Percentiles rank a stretch among this genome's conserved stretches.
These are phyloP conservation scores for Hericium coralloides DNA, from an alignment of 768 basidiomycete species.

Conservation along the genomic window DNA sequence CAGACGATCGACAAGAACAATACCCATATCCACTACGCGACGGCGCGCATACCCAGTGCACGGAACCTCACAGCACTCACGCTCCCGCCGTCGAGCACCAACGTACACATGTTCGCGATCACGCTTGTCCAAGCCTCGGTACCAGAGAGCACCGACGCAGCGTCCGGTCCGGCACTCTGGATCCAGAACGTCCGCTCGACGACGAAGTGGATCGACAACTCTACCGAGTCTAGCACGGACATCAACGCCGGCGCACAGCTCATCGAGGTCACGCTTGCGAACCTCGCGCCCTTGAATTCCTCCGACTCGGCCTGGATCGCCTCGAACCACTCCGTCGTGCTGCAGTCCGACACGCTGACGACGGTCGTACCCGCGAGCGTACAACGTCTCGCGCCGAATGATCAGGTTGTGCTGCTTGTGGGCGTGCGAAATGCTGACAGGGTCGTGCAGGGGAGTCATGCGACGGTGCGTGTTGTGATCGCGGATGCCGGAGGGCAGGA, in stretches of 20 bases:
- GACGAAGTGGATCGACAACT: constrained; percentile 36
- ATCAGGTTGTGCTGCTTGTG: constrained; percentile 42
- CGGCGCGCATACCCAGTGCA: constrained; percentile 30
- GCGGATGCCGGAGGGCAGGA: not conserved
- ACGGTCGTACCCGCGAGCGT: constrained; percentile 26
- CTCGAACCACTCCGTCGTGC: not conserved
- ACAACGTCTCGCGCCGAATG: constrained; percentile 38
- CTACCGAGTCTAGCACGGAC: not conserved
- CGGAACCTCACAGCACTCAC: constrained; percentile 31
- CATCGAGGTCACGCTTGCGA: constrained; percentile 45
- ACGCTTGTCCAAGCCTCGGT: constrained; percentile 20
- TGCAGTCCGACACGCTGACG: not conserved
- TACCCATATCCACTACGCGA: constrained; percentile 37
- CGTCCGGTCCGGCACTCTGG: constrained; percentile 23
- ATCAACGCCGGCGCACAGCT: constrained; percentile 31
- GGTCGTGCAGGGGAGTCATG: constrained; percentile 9
- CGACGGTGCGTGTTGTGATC: constrained; percentile 2
- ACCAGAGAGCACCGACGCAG: not conserved
- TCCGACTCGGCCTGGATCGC: constrained; percentile 25
- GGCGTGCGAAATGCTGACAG: constrained; percentile 24
- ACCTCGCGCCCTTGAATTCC: constrained; percentile 32
- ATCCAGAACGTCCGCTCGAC: constrained; percentile 37
- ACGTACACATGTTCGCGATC: constrained; percentile 33
- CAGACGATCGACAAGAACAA: constrained; percentile 33
- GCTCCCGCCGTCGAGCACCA: constrained; percentile 26